Evolutionary conservation across 2,329 filamentous ascomycete species (phyloP).

Genomic region (Arthrinium phaeospermum): DNA sequence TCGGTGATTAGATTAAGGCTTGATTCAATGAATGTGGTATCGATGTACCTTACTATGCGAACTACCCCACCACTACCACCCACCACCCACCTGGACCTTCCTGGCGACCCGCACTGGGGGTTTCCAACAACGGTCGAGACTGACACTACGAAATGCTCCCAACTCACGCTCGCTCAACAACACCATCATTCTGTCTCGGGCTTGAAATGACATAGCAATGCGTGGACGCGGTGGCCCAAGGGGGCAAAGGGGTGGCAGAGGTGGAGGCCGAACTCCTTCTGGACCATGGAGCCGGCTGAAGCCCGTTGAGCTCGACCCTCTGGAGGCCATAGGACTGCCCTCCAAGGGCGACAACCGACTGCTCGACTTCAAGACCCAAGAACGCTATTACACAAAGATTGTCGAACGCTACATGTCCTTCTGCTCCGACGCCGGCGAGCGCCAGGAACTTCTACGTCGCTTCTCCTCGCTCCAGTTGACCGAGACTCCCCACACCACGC

Average conservation of each 20-base stretch:
- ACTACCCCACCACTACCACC: not conserved
- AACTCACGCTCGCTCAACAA: not conserved
- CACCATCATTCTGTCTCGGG: not conserved
- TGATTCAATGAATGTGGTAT: not conserved
- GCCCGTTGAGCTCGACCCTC: conserved; percentile 74
- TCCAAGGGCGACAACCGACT: conserved; percentile 89
- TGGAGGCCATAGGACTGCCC: conserved; percentile 83
- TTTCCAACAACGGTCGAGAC: not conserved
- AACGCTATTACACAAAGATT: conserved; percentile 85
- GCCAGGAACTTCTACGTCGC: conserved; percentile 74
- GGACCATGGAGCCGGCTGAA: conserved; percentile 74
- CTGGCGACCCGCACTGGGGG: not conserved
- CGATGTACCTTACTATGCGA: not conserved
- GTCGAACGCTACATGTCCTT: conserved; percentile 89
- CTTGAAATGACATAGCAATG: conserved; percentile 40
- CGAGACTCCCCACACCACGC: conserved; percentile 27
- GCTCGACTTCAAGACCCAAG: conserved; percentile 77
- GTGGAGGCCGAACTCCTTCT: conserved; percentile 47
- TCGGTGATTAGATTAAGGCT: conserved; percentile 11
- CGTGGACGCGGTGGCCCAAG: conserved; percentile 38
- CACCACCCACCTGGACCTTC: conserved; percentile 2
- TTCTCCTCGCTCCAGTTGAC: conserved; percentile 68
- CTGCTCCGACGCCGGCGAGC: conserved; percentile 75
- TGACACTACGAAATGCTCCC: not conserved
- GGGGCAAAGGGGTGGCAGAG: conserved; percentile 22